Evolutionary conservation across 768 basidiomycete species (phyloP).

Genomic region (Pilatotrama ljubarskyi): DNA sequence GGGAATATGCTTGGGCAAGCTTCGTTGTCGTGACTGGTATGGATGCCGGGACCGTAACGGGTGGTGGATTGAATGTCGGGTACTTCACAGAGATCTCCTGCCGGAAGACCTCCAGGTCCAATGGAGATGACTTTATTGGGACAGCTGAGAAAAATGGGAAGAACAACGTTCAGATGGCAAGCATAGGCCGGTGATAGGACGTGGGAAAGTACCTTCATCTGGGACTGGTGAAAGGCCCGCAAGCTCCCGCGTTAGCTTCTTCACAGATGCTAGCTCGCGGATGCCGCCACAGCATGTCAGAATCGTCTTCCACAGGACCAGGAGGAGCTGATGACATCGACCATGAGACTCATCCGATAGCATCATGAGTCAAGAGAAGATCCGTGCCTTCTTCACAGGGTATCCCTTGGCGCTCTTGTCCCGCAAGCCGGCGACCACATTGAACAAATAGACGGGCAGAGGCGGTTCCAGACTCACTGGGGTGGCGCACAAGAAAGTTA

Average conservation of each 20-base stretch:
- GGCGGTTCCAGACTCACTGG: constrained; percentile 95
- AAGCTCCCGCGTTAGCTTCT: constrained; percentile 82
- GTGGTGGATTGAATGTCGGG: constrained; percentile 83
- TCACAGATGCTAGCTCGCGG: constrained; percentile 80
- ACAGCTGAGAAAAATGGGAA: constrained; percentile 41
- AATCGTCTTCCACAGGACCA: constrained; percentile 93
- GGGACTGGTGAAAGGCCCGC: constrained; percentile 65
- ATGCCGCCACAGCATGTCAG: constrained; percentile 92
- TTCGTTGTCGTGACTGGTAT: constrained; percentile 50
- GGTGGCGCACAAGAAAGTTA: constrained; percentile 10
- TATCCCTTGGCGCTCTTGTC: constrained; percentile 95
- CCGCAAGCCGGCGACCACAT: constrained; percentile 83
- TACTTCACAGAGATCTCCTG: constrained; percentile 94
- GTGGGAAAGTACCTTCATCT: constrained; percentile 43
- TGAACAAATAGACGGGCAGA: constrained; percentile 88
- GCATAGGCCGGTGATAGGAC: background rate
- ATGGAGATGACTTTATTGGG: constrained; percentile 84
- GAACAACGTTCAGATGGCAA: constrained; percentile 4
- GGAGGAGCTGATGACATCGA: constrained; percentile 61
- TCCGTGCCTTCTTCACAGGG: constrained; percentile 89
- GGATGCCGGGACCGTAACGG: constrained; percentile 26
- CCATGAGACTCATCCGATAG: constrained; percentile 12
- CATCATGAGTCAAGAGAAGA: constrained; percentile 12
- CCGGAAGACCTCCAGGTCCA: constrained; percentile 88
- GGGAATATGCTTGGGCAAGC: constrained; percentile 88